Base-by-base conservation (phyloP, 2,329 filamentous ascomycete species). In the Penicillium hordei region DNA sequence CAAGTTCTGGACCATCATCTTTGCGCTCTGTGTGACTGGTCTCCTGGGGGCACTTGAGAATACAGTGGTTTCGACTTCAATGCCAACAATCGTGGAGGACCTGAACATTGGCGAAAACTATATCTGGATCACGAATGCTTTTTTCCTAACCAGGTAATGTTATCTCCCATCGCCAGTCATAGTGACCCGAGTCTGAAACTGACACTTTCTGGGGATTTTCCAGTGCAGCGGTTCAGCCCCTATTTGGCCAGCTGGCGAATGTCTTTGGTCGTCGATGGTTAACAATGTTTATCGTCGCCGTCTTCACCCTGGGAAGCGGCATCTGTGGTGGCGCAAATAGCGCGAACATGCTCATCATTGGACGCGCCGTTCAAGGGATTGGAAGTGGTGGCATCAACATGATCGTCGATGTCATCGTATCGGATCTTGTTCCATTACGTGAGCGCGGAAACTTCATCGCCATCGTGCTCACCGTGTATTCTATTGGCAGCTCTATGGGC, bases 241-340 rank as follows among this genome's bases (percentile, higher is more conserved):
- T 83, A 0, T 78, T 78, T 42, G 80, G 79, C 0, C 80, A 83
- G 62, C 57, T 83, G 1, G 75, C 78, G 8, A 76, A 84, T 58
- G 72, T 83, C 27, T 83, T 79, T 60, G 83, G 83, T 5, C 75
- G 82, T 1, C 74, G 78, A 21, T 76, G 69, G 50, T 66, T 74
- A 36, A 72, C 72, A 17, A 69, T 82, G 1, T 46, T 61, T 6
- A 67, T 77, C 9, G 73, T 82, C 1, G 72, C 68, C 4, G 52
- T 81, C 1, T 84, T 21, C 15, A 25, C 23, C 13, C 23, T 43
- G 15, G 40, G 40, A 43, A 43, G 40, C 7, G 23, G 40, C 8
- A 17, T 43, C 40, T 43, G 40, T n/a, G 40, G 40, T 43, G 23
- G 40, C 7, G 40, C 23, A 17, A 43, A 25, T 43, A 6, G 40